phyloP scores from a whole-genome alignment of 108 stramenopile genomes.

The Skeletonema menzelii region DNA sequence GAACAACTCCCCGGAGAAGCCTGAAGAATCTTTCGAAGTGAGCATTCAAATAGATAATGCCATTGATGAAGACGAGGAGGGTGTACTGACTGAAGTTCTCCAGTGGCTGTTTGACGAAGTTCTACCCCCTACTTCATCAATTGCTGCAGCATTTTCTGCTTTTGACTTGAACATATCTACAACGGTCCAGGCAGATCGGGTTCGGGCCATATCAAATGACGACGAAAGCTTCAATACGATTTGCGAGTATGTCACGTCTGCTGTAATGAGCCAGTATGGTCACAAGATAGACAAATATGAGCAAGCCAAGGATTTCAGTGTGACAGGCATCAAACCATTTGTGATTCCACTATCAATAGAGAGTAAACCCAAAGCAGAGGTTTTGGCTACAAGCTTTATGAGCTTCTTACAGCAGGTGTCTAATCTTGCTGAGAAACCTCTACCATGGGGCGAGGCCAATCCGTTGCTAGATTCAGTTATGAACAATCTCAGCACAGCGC shows the following conservation, averaged over 20 bases:
- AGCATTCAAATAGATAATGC: constrained; percentile 7
- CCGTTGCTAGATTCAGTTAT: constrained; percentile 59
- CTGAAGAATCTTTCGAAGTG: constrained; percentile 32
- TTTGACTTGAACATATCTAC: constrained; percentile 45
- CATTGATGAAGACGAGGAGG: constrained; percentile 4
- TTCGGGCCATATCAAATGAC: constrained; percentile 41
- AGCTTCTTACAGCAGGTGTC: constrained; percentile 59
- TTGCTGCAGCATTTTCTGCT: constrained; percentile 39
- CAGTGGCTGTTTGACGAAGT: constrained; percentile 44
- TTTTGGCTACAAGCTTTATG: constrained; percentile 70
- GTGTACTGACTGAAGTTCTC: constrained; percentile 32
- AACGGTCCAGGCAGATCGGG: constrained; percentile 37
- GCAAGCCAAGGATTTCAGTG: constrained; percentile 9
- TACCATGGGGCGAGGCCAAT: constrained; percentile 57
- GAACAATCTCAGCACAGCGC: constrained; percentile 14
- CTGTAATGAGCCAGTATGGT: constrained; percentile 22
- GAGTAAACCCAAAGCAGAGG: constrained; percentile 16
- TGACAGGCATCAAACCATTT: constrained; percentile 36
- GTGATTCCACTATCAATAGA: constrained; percentile 12
- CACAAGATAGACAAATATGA: constrained; percentile 10
- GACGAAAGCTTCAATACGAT: constrained; percentile 60
- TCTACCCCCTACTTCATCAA: constrained; percentile 27
- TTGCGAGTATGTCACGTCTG: constrained; percentile 48
- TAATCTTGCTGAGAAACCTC: constrained; percentile 37
- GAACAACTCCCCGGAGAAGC: neutral